Conservation (phyloP, 164 flowering plant species). For the Magnolia changhungtana region DNA sequence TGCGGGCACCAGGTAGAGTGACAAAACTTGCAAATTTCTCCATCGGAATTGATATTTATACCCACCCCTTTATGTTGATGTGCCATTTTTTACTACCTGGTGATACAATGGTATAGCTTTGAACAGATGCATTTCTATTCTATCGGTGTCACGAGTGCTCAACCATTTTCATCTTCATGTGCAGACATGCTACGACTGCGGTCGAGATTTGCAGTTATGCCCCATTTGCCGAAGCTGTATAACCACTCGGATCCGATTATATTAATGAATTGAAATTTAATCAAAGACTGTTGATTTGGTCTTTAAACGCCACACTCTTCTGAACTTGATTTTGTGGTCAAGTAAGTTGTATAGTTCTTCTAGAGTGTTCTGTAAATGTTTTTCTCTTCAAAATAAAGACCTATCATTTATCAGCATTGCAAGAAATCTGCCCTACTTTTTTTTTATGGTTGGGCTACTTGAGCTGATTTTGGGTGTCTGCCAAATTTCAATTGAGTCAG, state of each 20-base stretch:
- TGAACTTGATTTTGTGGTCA: background rate
- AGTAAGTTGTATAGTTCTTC: too few species aligned
- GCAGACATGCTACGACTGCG: conserved; percentile 23
- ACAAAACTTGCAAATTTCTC: background rate
- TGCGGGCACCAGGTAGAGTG: conserved; percentile 86
- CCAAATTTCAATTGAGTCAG: too few species aligned
- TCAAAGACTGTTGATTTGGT: background rate
- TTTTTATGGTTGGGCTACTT: too few species aligned
- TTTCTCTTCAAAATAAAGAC: too few species aligned
- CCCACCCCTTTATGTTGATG: too few species aligned
- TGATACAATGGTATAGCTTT: background rate
- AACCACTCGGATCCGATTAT: conserved; percentile 12
- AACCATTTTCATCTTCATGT: background rate
- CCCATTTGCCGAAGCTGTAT: conserved; percentile 18
- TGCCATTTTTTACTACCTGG: background rate
- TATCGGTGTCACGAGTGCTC: background rate
- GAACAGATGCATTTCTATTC: background rate
- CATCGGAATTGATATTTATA: background rate
- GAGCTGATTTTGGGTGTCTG: too few species aligned
- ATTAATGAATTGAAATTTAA: background rate
- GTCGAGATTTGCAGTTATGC: conserved; percentile 14
- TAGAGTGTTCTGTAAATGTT: background rate
- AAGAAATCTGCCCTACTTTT: too few species aligned
- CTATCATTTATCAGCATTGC: too few species aligned
- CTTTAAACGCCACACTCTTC: background rate